These are phyloP conservation scores for Erodium trifolium DNA, from an alignment of 441 rosid species.

Conservation along the genomic window DNA sequence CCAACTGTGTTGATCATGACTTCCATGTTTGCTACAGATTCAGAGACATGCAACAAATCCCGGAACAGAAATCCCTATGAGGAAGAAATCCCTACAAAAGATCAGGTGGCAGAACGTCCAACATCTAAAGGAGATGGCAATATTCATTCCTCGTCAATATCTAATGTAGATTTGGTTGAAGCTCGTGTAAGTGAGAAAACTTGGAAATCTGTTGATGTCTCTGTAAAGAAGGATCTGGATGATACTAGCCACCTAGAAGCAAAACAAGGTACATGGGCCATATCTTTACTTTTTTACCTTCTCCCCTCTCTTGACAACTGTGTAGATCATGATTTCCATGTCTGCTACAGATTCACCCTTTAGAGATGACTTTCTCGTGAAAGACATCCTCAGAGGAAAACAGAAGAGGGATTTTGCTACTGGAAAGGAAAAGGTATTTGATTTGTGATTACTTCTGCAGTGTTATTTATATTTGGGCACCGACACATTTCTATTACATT, in stretches of 20 bases:
- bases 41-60: not conserved
- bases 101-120: slow-evolving; percentile 14
- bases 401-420: slow-evolving; percentile 33
- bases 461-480: not conserved
- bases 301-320: slow-evolving; percentile 18
- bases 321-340: slow-evolving; percentile 6
- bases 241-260: slow-evolving; percentile 17
- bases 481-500: not conserved
- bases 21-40: slow-evolving; percentile 11
- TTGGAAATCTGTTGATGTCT: slow-evolving; percentile 20
- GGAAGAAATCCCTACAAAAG: slow-evolving; percentile 5
- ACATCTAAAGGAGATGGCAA: slow-evolving; percentile 15
- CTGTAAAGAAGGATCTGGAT: slow-evolving; percentile 25
- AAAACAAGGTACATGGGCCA: not conserved
- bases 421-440: slow-evolving; percentile 41
- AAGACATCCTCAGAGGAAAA: slow-evolving; percentile 27
- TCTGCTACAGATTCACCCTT: slow-evolving; percentile 16
- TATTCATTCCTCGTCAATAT: not conserved
- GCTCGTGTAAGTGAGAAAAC: slow-evolving; percentile 20
- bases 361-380: slow-evolving; percentile 18
- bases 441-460: not conserved
- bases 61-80: too few relatives aligned
- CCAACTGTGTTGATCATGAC: slow-evolving; percentile 17
- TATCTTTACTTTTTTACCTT: slow-evolving; percentile 6
- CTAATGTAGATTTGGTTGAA: slow-evolving; percentile 21